Conservation (phyloP, 1,139 yeast genomes). For the Kodamaea fungicola region DNA sequence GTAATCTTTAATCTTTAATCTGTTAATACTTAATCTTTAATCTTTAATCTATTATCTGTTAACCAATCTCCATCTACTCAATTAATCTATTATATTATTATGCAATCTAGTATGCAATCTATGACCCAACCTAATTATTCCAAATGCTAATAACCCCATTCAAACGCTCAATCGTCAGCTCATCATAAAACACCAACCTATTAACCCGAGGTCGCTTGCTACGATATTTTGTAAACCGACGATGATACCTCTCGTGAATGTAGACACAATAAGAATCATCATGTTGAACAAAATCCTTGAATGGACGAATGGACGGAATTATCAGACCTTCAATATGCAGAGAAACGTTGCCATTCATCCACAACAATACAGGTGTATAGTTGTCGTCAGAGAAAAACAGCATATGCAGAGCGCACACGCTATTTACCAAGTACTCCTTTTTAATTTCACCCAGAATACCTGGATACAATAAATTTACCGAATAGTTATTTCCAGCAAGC, state of each 20-base stretch:
- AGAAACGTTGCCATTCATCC: conserved; percentile 9
- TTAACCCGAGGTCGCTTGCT: conserved; percentile 2
- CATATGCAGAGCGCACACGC: conserved; percentile 9
- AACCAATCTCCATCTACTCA: too few species aligned
- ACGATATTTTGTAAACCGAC: conserved; percentile 4
- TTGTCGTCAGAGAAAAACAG: conserved; percentile 12
- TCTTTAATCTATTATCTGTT: too few species aligned
- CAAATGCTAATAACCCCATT: conserved; percentile 5
- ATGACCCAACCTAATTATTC: not conserved
- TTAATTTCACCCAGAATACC: conserved; percentile 10
- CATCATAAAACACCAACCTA: conserved; percentile 6
- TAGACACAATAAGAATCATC: conserved; percentile 6
- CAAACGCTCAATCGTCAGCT: conserved; percentile 4
- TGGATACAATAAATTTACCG: conserved; percentile 9
- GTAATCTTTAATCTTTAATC: too few species aligned
- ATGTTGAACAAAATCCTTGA: conserved; percentile 9
- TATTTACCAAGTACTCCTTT: conserved; percentile 7
- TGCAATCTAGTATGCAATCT: too few species aligned
- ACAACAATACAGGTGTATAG: conserved; percentile 8
- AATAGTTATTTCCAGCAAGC: conserved; percentile 8
- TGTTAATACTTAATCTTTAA: too few species aligned
- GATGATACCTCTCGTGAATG: conserved; percentile 8
- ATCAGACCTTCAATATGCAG: conserved; percentile 10
- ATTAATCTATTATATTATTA: too few species aligned
- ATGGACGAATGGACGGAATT: conserved; percentile 11